phyloP scores from a whole-genome alignment of 768 basidiomycete species.

The Mycena venus region DNA sequence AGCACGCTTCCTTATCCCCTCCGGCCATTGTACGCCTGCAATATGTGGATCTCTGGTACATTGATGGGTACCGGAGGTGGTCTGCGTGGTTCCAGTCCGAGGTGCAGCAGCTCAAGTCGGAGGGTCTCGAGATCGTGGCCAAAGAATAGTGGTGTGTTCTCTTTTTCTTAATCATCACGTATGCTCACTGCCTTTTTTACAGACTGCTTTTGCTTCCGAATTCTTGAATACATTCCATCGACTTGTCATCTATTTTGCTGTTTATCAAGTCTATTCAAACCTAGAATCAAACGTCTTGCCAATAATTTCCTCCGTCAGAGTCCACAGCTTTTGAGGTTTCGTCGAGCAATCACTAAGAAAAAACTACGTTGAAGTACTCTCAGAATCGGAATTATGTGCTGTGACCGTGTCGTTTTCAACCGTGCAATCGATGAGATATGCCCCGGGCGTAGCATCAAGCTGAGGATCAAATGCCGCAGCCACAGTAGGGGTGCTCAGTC shows the following conservation, averaged over 20 bases:
- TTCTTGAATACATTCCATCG: neutral
- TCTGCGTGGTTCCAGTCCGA: neutral
- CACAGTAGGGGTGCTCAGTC: neutral
- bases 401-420: neutral
- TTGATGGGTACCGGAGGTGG: neutral
- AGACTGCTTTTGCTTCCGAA: neutral
- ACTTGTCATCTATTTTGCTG: neutral
- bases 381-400: neutral
- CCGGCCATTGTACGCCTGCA: neutral
- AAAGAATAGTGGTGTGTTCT: neutral
- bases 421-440: neutral
- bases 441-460: neutral
- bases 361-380: neutral
- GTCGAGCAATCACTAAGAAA: neutral
- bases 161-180: neutral
- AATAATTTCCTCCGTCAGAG: neutral
- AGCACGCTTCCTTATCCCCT: neutral
- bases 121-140: neutral
- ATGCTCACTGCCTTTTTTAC: neutral
- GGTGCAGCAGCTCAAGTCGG: neutral
- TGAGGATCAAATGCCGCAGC: neutral
- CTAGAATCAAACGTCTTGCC: neutral
- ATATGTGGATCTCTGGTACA: neutral
- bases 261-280: neutral
- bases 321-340: neutral